A percentile compares a stretch with the other conserved stretches of the same genome.
Conservation (phyloP, 2,329 filamentous ascomycete species). For the Ascochyta viciae-villosae region DNA sequence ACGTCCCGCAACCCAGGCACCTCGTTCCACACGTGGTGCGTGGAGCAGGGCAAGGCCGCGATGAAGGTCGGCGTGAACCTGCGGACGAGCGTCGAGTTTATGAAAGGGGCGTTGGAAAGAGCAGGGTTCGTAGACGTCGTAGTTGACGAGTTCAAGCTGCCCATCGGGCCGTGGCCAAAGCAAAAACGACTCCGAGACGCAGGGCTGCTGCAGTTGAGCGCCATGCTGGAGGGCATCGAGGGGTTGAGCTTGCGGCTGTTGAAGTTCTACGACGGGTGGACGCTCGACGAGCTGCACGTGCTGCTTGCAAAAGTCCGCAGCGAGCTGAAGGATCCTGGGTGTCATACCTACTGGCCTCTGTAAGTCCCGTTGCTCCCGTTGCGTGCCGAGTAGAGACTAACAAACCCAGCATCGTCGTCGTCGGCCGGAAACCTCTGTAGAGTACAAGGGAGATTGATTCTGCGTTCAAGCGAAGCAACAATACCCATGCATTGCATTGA, state of each 20-base stretch:
- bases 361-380: constrained; percentile 20
- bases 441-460: too few relatives aligned
- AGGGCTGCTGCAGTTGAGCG: constrained; percentile 36
- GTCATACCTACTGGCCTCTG: constrained; percentile 41
- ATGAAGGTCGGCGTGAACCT: constrained; percentile 30
- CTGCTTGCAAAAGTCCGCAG: constrained; percentile 41
- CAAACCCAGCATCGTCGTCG: constrained; percentile 5
- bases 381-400: not conserved
- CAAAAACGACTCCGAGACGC: constrained; percentile 30
- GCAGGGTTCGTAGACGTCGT: constrained; percentile 32
- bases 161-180: constrained; percentile 32
- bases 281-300: constrained; percentile 39
- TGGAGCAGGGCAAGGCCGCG: constrained; percentile 29
- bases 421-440: constrained; percentile 1
- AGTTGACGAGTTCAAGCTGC: constrained; percentile 28
- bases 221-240: constrained; percentile 40
- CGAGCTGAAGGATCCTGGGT: constrained; percentile 38
- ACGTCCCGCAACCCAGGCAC: constrained; percentile 42
- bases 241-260: constrained; percentile 32
- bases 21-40: constrained; percentile 30
- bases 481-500: too few relatives aligned
- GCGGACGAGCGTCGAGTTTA: constrained; percentile 31
- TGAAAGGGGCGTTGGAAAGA: constrained; percentile 20
- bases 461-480: too few relatives aligned
- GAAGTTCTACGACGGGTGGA: constrained; percentile 36